These are phyloP conservation scores for Ustulina deusta DNA, from an alignment of 2,329 filamentous ascomycete species.

Conservation along the genomic window DNA sequence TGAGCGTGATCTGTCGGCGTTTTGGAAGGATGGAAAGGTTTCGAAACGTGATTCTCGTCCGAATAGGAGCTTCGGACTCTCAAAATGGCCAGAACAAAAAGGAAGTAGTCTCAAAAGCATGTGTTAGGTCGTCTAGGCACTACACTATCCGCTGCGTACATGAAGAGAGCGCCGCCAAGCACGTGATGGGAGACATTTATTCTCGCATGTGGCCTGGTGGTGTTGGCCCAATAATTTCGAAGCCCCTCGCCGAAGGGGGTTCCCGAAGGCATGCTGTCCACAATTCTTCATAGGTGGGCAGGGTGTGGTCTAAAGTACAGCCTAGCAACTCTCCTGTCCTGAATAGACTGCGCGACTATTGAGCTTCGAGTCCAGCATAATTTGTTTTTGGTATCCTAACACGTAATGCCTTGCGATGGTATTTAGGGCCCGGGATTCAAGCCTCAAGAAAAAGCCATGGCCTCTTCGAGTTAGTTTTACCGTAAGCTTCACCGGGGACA, in stretches of 20 bases:
- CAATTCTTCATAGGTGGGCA: neutral
- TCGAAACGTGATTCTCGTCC: neutral
- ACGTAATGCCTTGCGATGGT: neutral
- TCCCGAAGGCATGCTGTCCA: neutral
- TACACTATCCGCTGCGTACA: neutral
- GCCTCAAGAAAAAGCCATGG: slow-evolving; percentile 51
- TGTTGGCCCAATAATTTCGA: neutral
- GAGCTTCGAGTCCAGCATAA: neutral
- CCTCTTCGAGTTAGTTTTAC: slow-evolving; percentile 43
- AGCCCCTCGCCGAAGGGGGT: neutral
- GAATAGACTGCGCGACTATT: neutral
- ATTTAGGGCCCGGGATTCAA: slow-evolving; percentile 25
- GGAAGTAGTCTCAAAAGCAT: neutral
- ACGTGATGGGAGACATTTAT: neutral
- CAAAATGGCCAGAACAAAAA: neutral
- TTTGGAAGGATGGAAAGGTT: neutral
- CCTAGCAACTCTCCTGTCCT: neutral
- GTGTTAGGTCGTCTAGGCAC: neutral
- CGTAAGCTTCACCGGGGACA: slow-evolving; percentile 53
- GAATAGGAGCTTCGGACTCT: neutral
- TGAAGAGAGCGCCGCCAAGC: neutral
- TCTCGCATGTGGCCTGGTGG: neutral
- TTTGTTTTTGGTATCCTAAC: neutral
- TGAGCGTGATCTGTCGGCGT: neutral
- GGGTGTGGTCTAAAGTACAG: neutral